Evolutionary conservation across 768 basidiomycete species (phyloP).

Genomic region (Rhizopogon salebrosus): DNA sequence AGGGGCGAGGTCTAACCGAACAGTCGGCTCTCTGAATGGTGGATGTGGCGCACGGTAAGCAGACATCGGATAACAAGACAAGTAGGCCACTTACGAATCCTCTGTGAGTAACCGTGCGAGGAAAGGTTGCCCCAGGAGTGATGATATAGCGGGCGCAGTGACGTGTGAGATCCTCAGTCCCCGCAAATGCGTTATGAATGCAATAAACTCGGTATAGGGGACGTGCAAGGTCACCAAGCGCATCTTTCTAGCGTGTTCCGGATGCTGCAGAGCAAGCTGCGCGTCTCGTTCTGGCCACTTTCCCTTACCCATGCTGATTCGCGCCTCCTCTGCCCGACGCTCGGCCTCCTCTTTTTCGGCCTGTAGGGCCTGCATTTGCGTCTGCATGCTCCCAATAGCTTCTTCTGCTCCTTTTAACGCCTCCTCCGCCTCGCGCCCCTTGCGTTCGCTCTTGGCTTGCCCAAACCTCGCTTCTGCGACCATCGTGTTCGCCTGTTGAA

Average conservation of each 20-base stretch:
- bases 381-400: slow-evolving; percentile 77
- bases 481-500: slow-evolving; percentile 94
- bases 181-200: slow-evolving; percentile 75
- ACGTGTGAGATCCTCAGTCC: slow-evolving; percentile 54
- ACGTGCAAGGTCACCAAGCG: slow-evolving; percentile 62
- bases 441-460: slow-evolving; percentile 63
- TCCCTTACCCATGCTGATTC: slow-evolving; percentile 56
- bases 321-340: slow-evolving; percentile 43
- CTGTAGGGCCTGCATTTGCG: slow-evolving; percentile 73
- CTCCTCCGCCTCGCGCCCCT: slow-evolving; percentile 70
- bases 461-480: slow-evolving; percentile 85
- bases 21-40: slow-evolving; percentile 71
- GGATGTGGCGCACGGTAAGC: background rate
- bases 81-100: slow-evolving; percentile 67
- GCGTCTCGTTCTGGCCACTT: slow-evolving; percentile 52
- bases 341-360: slow-evolving; percentile 63
- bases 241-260: slow-evolving; percentile 24
- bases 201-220: slow-evolving; percentile 76
- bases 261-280: slow-evolving; percentile 9
- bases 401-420: slow-evolving; percentile 83
- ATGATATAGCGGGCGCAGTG: slow-evolving; percentile 61
- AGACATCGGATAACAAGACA: slow-evolving; percentile 6
- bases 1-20: slow-evolving; percentile 90
- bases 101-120: slow-evolving; percentile 69
- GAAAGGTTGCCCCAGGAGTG: slow-evolving; percentile 76